Evolutionary conservation across 164 flowering plant species (phyloP).

Genomic region (Warburgia ugandensis): DNA sequence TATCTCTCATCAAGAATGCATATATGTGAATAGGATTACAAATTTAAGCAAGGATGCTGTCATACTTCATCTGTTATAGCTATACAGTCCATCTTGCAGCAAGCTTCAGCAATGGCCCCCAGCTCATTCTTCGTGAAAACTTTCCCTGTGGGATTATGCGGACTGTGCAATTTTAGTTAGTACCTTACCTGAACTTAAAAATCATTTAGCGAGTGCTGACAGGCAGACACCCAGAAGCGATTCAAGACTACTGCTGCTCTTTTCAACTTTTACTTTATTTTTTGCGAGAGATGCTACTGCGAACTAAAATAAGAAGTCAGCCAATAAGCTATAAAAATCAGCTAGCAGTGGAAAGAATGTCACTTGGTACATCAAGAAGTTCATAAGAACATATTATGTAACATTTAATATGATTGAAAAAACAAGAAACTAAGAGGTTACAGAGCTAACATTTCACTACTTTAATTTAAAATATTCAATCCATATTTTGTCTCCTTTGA

Average conservation of each 20-base stretch:
- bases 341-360: too few relatives aligned
- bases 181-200: not conserved
- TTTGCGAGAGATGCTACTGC: too few relatives aligned
- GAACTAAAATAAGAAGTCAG: too few relatives aligned
- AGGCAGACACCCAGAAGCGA: not conserved
- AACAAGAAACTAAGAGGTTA: too few relatives aligned
- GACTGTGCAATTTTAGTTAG: conserved; percentile 32
- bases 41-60: conserved; percentile 11
- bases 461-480: not conserved
- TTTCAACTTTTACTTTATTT: too few relatives aligned
- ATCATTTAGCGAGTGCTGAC: not conserved
- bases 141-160: conserved; percentile 95
- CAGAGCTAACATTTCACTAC: too few relatives aligned
- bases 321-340: too few relatives aligned
- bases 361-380: too few relatives aligned
- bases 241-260: too few relatives aligned
- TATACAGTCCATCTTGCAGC: conserved; percentile 51
- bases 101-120: conserved; percentile 61
- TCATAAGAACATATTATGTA: too few relatives aligned
- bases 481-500: not conserved
- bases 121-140: conserved; percentile 67
- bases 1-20: not conserved
- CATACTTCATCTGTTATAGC: conserved; percentile 92
- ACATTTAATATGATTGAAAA: too few relatives aligned
- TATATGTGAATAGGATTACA: not conserved